phyloP scores from a whole-genome alignment of 1,284 basidiomycete species.

The Uromyces viciae-fabae region DNA sequence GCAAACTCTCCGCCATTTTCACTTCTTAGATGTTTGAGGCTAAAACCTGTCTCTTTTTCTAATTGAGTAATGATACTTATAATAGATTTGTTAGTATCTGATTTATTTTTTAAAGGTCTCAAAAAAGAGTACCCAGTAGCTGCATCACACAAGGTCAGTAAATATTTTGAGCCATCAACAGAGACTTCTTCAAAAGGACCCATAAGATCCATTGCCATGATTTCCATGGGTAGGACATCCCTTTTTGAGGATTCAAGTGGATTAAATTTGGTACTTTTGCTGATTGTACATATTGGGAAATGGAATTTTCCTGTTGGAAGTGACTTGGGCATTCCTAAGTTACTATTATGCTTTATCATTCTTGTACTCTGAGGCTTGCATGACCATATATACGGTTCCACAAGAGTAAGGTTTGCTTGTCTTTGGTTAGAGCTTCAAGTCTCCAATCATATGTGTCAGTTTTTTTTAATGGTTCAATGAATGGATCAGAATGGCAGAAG shows the following conservation, averaged over 20 bases:
- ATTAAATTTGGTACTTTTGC: background rate
- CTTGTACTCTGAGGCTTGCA: too few species aligned
- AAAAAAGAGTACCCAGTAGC: background rate
- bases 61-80: background rate
- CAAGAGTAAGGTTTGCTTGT: too few species aligned
- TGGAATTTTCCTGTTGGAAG: too few species aligned
- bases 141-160: background rate
- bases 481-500: too few species aligned
- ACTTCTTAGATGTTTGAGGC: background rate
- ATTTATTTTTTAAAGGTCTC: background rate
- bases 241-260: background rate
- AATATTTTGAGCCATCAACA: background rate
- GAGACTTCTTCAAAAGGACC: background rate
- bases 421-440: too few species aligned
- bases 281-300: background rate
- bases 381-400: too few species aligned
- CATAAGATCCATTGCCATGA: background rate
- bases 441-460: too few species aligned
- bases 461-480: too few species aligned
- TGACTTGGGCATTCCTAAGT: too few species aligned
- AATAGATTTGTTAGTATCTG: background rate
- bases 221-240: background rate
- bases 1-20: background rate
- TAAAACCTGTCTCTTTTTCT: background rate
- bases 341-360: too few species aligned